Evolutionary conservation across 176 grass and related monocot genomes (phyloP).

Genomic region (Tuctoria greenei): DNA sequence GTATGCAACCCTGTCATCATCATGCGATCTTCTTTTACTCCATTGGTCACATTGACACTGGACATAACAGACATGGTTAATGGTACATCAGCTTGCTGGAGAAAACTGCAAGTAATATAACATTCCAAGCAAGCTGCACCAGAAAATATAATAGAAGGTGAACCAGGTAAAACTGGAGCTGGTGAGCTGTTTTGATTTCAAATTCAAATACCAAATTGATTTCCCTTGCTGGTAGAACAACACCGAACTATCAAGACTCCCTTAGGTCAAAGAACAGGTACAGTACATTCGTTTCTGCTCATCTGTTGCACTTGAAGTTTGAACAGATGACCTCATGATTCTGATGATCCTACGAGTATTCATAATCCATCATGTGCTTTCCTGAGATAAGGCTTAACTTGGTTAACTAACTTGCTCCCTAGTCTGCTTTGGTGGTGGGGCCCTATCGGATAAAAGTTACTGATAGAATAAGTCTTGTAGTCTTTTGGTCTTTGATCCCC

Average conservation of each 20-base stretch:
- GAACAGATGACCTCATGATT: not conserved
- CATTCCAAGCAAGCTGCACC: not conserved
- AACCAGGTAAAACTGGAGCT: not conserved
- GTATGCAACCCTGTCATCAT: slow-evolving; percentile 97
- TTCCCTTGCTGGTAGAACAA: not conserved
- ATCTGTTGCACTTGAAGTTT: slow-evolving; percentile 14
- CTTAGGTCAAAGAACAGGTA: not conserved
- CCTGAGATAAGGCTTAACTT: not conserved
- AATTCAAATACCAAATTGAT: slow-evolving; percentile 1
- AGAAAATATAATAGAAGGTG: not conserved
- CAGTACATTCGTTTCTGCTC: not conserved
- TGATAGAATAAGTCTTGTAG: too few relatives aligned
- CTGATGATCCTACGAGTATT: not conserved
- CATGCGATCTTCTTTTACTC: slow-evolving; percentile 82
- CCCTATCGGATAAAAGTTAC: slow-evolving; percentile 12
- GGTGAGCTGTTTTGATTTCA: not conserved
- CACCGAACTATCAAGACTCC: not conserved
- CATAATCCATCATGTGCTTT: not conserved
- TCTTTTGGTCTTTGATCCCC: too few relatives aligned
- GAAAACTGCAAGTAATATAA: not conserved
- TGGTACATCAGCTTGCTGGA: slow-evolving; percentile 11
- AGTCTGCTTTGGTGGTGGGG: not conserved
- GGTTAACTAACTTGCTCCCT: not conserved
- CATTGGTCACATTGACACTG: slow-evolving; percentile 87
- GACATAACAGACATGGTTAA: slow-evolving; percentile 30